Base-by-base conservation (phyloP, 495 filamentous ascomycete genomes). In the Hyaloscypha finlandica region DNA sequence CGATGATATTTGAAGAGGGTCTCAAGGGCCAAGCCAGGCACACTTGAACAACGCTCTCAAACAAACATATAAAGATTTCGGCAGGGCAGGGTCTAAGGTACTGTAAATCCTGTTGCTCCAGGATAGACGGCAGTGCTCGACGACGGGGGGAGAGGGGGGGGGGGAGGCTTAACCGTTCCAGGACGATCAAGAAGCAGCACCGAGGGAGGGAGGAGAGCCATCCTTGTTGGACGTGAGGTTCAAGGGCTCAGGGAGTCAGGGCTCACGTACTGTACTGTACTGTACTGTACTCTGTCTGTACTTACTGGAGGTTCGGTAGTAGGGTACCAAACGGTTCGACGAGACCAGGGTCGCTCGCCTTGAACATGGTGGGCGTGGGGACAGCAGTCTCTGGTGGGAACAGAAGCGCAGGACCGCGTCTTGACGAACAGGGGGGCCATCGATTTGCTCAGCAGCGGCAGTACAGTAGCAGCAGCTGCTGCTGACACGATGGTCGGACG, bases 81-180 rank as follows among this genome's bases (percentile, higher is more conserved):
- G 22, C 29, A 48, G 16, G 42, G 53, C 53, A 56, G 53, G 53
- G 53, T 56, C 16, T 48, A 48, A 48, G 8, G 51, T 53, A 53
- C 1, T 6, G 53, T 56, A 56, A 56, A 56, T 56, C 53, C 53
- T 56, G 53, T 56, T 31, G 53, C 29, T 56, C 53, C 53, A 56
- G 53, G 53, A n/a, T 31, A 56, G 53, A 56, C 53, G 53, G 53
- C 53, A 56, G 53, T 56, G 53, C 53, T 56, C 25, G 20, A 56
- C 20, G 42, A 3, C 42, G 11, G 42, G 16, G 42, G 42, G 35
- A 3, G 35, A 5, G 19, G 6, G 19, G 16, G 6, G 22, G 19
- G 51, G 22, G 51, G 51, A n/a, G 53, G 6, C 53, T 56, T 56
- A 29, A 30, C 29, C 53, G 6, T 56, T 56, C 29, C 53, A 31